Conservation (phyloP, 2,329 filamentous ascomycete genomes). For the Ceratocystis huliohia region DNA sequence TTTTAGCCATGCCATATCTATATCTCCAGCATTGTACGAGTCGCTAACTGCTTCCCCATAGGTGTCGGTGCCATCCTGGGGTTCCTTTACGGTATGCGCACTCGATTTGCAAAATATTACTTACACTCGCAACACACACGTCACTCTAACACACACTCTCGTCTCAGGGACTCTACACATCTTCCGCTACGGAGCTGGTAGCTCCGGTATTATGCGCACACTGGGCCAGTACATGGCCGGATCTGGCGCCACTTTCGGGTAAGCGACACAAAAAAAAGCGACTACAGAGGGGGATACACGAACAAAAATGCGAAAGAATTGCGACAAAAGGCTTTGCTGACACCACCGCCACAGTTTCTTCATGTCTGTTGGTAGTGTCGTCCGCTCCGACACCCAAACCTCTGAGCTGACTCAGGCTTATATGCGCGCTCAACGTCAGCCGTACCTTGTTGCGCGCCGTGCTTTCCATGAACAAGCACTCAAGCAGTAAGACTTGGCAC, state of each 20-base stretch:
- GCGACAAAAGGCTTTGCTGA: conserved; percentile 1
- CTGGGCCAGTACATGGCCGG: conserved; percentile 94
- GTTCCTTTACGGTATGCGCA: conserved; percentile 75
- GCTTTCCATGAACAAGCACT: conserved; percentile 28
- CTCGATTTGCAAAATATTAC: not conserved
- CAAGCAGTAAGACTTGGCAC: not conserved
- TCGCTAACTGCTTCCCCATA: conserved; percentile 30
- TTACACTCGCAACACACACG: conserved; percentile 3
- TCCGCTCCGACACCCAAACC: conserved; percentile 77
- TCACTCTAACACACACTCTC: conserved; percentile 21
- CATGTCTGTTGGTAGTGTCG: conserved; percentile 97
- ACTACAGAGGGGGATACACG: not conserved
- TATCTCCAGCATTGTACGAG: not conserved
- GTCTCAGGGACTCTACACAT: conserved; percentile 74
- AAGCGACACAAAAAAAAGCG: conserved; percentile 24
- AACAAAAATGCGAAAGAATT: not conserved
- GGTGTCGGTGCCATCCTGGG: conserved; percentile 93
- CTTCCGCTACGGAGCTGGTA: conserved; percentile 83
- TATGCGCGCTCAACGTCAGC: conserved; percentile 57
- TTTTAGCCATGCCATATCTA: not conserved
- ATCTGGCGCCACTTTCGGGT: conserved; percentile 94
- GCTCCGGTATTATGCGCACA: conserved; percentile 86
- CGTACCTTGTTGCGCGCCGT: conserved; percentile 46
- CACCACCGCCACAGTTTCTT: conserved; percentile 54
- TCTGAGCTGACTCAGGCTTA: conserved; percentile 52